Evolutionary conservation across 2,329 filamentous ascomycete species (phyloP).

Genomic region (Talaromyces funiculosus): DNA sequence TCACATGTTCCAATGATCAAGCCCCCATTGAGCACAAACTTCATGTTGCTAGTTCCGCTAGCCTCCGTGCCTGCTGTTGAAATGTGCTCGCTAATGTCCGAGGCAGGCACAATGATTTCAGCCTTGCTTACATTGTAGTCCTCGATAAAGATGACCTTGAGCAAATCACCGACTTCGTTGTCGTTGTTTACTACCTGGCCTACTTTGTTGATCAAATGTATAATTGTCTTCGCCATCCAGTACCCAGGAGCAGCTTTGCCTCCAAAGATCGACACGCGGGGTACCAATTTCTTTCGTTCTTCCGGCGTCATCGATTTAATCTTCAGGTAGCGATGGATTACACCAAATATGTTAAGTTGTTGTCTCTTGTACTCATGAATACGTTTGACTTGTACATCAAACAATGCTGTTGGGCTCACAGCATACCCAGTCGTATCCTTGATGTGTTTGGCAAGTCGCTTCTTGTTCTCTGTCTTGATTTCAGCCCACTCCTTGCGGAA

Average conservation of each 20-base stretch:
- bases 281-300: slow-evolving; percentile 77
- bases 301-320: slow-evolving; percentile 81
- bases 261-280: slow-evolving; percentile 91
- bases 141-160: slow-evolving; percentile 96
- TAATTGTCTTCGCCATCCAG: slow-evolving; percentile 99
- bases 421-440: slow-evolving; percentile 70
- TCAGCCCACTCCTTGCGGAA: slow-evolving; percentile 95
- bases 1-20: slow-evolving; percentile 97
- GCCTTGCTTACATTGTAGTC: slow-evolving; percentile 99
- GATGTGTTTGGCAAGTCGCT: slow-evolving; percentile 85
- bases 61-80: slow-evolving; percentile 93
- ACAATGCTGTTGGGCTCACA: slow-evolving; percentile 82
- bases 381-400: slow-evolving; percentile 97
- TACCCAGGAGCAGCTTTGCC: slow-evolving; percentile 97
- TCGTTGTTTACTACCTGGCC: slow-evolving; percentile 89
- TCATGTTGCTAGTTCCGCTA: slow-evolving; percentile 95
- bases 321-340: slow-evolving; percentile 86
- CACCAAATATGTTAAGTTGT: slow-evolving; percentile 97
- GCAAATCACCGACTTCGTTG: slow-evolving; percentile 79
- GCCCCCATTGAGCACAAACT: slow-evolving; percentile 95
- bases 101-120: slow-evolving; percentile 90
- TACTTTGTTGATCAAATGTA: slow-evolving; percentile 91
- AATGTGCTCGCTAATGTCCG: slow-evolving; percentile 96
- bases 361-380: slow-evolving; percentile 99
- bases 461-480: slow-evolving; percentile 96